Base-by-base conservation (phyloP, 306 rosid species). In the Castanospermum australe region DNA sequence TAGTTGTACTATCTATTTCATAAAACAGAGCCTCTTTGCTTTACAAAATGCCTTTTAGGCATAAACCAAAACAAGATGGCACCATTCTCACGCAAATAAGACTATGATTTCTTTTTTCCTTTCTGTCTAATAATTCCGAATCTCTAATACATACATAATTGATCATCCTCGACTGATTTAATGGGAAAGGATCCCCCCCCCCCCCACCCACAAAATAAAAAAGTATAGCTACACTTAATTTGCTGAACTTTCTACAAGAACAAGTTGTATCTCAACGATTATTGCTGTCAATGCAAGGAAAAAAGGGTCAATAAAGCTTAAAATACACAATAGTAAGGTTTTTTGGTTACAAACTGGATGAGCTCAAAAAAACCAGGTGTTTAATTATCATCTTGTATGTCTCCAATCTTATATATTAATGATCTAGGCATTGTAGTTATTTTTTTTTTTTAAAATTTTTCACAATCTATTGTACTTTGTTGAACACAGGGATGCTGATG, bases 401-500 rank as follows among this genome's bases (percentile, higher is more conserved):
- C 30, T 20, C 45, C 4, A 13, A 3, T 21, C 7, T 57, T 77
- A 33, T 42, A 2, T 21, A 28, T 4, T 61, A 18, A 2, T 24
- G 8, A 36, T 54, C 13, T 13, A 6, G 20, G 57, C 20, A 36
- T 24, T 22, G 0, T 15, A 17, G 0, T 47, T 33, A n/a, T 0
- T 17, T 7, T 76, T 60, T 57, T 21, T 13, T 78, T 15, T 44
- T 44, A 6, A 28, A 33, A 41, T 52, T 65, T 77, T 59, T 79
- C 39, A 35, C 57, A 17, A 13, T 62, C 44, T 62, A 22, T 82
- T 71, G 30, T 57, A 12, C 50, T 55, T 84, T 74, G 52, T 44
- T 78, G 74, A 78, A 78, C 77, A 20, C 85, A 92, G 91, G 70
- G 84, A 67, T 72, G 83, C 50, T 60, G 88, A 84, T 21, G 86